Evolutionary conservation across 1,139 yeast species (phyloP).

Genomic region (Lodderomyces theae): DNA sequence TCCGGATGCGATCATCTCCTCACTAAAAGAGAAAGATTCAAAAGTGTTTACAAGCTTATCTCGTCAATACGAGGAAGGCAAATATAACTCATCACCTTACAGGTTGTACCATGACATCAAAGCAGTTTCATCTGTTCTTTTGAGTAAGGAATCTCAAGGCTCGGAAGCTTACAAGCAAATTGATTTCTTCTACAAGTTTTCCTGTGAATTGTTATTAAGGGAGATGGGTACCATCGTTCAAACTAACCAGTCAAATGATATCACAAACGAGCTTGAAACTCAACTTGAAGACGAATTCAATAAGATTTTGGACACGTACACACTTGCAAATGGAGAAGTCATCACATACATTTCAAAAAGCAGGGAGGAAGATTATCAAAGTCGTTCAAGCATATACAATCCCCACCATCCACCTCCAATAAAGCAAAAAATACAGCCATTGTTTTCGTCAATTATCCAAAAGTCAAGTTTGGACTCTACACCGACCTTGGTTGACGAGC

Average conservation of each 20-base stretch:
- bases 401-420: constrained; percentile 25
- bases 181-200: constrained; percentile 67
- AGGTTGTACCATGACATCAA: constrained; percentile 72
- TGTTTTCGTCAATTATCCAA: constrained; percentile 64
- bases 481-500: constrained; percentile 57
- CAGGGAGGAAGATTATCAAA: constrained; percentile 26
- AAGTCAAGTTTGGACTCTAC: constrained; percentile 69
- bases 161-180: constrained; percentile 54
- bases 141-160: constrained; percentile 53
- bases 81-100: constrained; percentile 47
- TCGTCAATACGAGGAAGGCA: constrained; percentile 20
- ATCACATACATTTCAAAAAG: constrained; percentile 40
- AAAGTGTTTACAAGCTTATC: constrained; percentile 21
- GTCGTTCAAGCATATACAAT: constrained; percentile 13
- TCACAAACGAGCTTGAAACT: constrained; percentile 28
- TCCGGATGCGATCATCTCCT: constrained; percentile 39
- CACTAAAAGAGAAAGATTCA: constrained; percentile 31
- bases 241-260: constrained; percentile 5
- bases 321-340: constrained; percentile 61
- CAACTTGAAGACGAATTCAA: constrained; percentile 55
- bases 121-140: constrained; percentile 52
- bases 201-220: constrained; percentile 68
- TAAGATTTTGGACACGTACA: constrained; percentile 59
- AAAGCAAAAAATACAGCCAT: constrained; percentile 47
- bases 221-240: constrained; percentile 52